Base-by-base conservation (phyloP, 1,284 basidiomycete genomes). In the Neolentinus lepideus region DNA sequence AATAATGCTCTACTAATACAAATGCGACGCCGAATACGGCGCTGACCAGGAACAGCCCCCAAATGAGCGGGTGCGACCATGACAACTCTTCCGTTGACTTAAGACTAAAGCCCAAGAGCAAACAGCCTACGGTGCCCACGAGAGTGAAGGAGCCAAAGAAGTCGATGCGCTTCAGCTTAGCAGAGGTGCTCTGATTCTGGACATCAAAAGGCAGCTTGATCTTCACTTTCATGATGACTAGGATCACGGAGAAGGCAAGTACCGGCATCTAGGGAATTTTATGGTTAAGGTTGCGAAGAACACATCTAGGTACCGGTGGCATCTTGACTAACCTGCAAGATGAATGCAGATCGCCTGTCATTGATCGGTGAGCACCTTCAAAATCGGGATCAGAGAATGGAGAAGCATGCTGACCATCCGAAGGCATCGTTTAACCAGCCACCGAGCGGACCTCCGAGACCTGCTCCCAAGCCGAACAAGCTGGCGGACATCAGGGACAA, bases 381-480 rank as follows among this genome's bases (percentile, higher is more conserved):
- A 50, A 22, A 43, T 43, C 38, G 38, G 38, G 38, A 43, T 43
- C 38, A 43, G 56, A 50, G 35, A 56, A 51, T 21, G 53, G 57
- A 45, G 21, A 50, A 25, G 48, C 50, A 59, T 43, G 69, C 85
- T 59, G 64, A 90, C 92, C 92, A 94, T 64, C 90, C 91, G 63
- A 91, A 82, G 19, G 65, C 76, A 68, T 94, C 92, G 64, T 89
- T 88, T 61, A 93, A 78, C 82, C 88, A 90, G 25, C 93, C 92
- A 43, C 92, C 93, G 8, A 95, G 61, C n/a, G 93, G 92, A 21
- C 91, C 93, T 50, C 93, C 93, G n/a, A 94, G 73, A 38, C 87
- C 90, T 51, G 88, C 82, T 60, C 88, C 89, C 57, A 90, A 69
- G 53, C 89, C 90, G 65, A 81, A 90, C 58, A 90, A 69, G 66